These are phyloP conservation scores for Cytospora schulzeri DNA, from an alignment of 2,329 filamentous ascomycete species.

Conservation along the genomic window DNA sequence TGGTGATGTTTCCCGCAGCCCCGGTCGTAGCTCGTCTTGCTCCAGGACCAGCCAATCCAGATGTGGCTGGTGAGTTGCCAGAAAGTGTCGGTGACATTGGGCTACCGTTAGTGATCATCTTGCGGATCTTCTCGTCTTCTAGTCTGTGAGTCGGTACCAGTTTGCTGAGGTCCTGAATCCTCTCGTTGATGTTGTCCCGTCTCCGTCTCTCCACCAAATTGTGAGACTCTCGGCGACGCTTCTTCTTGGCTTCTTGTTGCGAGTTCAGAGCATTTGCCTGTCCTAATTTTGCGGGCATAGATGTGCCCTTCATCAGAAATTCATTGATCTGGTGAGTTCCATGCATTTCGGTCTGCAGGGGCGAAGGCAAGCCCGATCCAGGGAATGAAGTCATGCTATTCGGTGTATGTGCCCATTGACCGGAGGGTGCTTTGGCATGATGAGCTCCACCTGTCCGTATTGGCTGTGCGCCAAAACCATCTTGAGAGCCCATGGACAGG, in stretches of 20 bases:
- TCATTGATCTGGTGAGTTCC: constrained; percentile 78
- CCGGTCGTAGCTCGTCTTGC: constrained; percentile 76
- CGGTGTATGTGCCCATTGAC: constrained; percentile 87
- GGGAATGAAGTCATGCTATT: constrained; percentile 83
- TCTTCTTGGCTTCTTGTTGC: constrained; percentile 90
- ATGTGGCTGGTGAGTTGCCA: constrained; percentile 75
- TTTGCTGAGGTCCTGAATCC: constrained; percentile 93
- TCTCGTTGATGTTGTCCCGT: constrained; percentile 97
- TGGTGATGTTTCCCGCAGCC: constrained; percentile 80
- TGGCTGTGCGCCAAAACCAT: constrained; percentile 76
- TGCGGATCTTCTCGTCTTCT: constrained; percentile 95
- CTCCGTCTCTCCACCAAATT: constrained; percentile 94
- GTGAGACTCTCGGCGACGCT: constrained; percentile 88
- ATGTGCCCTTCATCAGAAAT: constrained; percentile 84
- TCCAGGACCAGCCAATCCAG: constrained; percentile 80
- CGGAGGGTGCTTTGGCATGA: constrained; percentile 83
- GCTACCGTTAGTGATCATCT: constrained; percentile 90
- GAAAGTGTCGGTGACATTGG: constrained; percentile 82
- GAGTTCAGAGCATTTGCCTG: constrained; percentile 50
- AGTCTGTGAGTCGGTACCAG: constrained; percentile 89
- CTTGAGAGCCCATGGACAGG: constrained; percentile 67
- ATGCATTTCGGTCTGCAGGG: constrained; percentile 66
- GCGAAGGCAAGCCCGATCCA: constrained; percentile 87
- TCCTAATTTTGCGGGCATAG: constrained; percentile 84
- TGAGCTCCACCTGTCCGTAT: constrained; percentile 68